phyloP scores from a whole-genome alignment of 148 eudicot genomes.

The Hydrangea macrophylla region DNA sequence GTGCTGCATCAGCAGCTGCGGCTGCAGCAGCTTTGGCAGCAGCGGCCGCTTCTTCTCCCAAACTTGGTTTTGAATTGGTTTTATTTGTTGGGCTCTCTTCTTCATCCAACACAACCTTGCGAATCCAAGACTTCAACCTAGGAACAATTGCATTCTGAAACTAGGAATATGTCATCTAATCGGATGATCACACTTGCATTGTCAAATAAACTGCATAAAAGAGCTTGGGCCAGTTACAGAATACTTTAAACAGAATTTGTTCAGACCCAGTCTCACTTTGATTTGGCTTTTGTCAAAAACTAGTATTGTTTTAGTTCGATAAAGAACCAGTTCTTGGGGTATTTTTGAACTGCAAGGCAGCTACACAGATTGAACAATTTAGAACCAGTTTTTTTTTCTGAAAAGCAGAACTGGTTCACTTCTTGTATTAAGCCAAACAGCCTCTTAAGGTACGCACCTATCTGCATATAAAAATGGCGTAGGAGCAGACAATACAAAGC shows the following conservation, averaged over 20 bases:
- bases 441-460: not conserved
- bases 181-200: slow-evolving; percentile 1
- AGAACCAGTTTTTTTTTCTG: too few relatives aligned
- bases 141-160: slow-evolving; percentile 72
- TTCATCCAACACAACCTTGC: slow-evolving; percentile 64
- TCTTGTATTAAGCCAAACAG: too few relatives aligned
- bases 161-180: slow-evolving; percentile 11
- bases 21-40: slow-evolving; percentile 93
- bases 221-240: too few relatives aligned
- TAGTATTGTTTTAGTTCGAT: too few relatives aligned
- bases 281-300: too few relatives aligned
- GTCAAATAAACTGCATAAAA: not conserved
- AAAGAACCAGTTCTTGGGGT: too few relatives aligned
- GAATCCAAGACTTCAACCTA: slow-evolving; percentile 86
- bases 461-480: not conserved
- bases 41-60: slow-evolving; percentile 80
- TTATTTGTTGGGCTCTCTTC: slow-evolving; percentile 33
- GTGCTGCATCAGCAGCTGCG: slow-evolving; percentile 88
- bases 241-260: too few relatives aligned
- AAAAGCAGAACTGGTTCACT: too few relatives aligned
- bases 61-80: slow-evolving; percentile 40
- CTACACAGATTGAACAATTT: too few relatives aligned
- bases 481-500: not conserved
- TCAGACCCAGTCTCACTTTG: too few relatives aligned
- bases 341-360: too few relatives aligned